phyloP scores from a whole-genome alignment of 1,139 yeast species.

The Sugiyamaella paludigena region DNA sequence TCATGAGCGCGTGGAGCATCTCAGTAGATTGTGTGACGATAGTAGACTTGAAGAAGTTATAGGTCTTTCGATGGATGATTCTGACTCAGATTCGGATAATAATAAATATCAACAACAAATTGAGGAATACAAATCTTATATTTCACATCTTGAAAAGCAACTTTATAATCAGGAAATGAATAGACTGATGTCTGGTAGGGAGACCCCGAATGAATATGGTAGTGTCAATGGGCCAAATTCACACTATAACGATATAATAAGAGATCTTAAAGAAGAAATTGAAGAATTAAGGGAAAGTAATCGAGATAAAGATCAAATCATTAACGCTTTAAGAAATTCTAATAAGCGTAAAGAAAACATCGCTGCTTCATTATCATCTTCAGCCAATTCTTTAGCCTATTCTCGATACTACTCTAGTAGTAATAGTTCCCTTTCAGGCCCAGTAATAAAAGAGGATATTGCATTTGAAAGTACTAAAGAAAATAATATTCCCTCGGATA shows the following conservation, averaged over 20 bases:
- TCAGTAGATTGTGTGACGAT: slow-evolving; percentile 59
- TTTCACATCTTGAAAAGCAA: slow-evolving; percentile 59
- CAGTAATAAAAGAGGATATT: slow-evolving; percentile 2
- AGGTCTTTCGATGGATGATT: slow-evolving; percentile 24
- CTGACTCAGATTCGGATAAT: slow-evolving; percentile 15
- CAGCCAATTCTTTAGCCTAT: slow-evolving; percentile 20
- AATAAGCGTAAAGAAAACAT: slow-evolving; percentile 33
- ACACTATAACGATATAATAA: slow-evolving; percentile 36
- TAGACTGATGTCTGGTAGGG: slow-evolving; percentile 6
- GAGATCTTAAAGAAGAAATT: slow-evolving; percentile 71
- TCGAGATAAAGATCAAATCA: slow-evolving; percentile 71
- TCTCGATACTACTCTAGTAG: slow-evolving; percentile 24
- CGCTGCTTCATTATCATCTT: slow-evolving; percentile 17
- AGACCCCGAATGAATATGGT: slow-evolving; percentile 9
- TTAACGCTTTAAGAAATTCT: slow-evolving; percentile 53
- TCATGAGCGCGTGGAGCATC: slow-evolving; percentile 67
- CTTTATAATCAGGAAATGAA: slow-evolving; percentile 42
- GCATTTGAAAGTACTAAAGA: slow-evolving; percentile 7
- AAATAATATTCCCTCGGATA: slow-evolving; percentile 8
- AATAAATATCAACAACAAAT: slow-evolving; percentile 35
- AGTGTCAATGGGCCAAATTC: slow-evolving; percentile 4
- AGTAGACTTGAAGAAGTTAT: slow-evolving; percentile 49
- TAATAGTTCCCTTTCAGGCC: neutral
- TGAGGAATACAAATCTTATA: slow-evolving; percentile 64
- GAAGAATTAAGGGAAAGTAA: slow-evolving; percentile 59